Conservation (phyloP, 495 filamentous ascomycete species). For the Podospora bellae-mahoneyi region DNA sequence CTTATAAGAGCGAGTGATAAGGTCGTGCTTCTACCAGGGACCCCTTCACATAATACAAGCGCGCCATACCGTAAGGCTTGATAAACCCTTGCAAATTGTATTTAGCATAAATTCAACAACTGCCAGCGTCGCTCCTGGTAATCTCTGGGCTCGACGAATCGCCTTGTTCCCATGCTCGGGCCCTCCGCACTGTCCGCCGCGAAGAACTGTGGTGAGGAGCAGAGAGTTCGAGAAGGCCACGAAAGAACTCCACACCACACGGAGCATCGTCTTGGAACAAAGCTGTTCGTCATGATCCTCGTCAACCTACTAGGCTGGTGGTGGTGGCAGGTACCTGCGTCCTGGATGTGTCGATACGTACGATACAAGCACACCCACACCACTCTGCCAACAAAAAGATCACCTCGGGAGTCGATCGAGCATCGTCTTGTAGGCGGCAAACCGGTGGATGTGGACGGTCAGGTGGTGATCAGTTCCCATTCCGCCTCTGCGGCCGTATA, state of each 20-base stretch:
- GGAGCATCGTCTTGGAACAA: not conserved
- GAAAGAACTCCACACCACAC: not conserved
- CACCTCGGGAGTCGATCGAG: slow-evolving; percentile 1
- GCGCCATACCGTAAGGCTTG: slow-evolving; percentile 21
- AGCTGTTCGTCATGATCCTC: slow-evolving; percentile 8
- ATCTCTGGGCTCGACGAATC: slow-evolving; percentile 27
- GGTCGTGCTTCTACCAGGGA: slow-evolving; percentile 8
- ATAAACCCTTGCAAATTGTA: slow-evolving; percentile 18
- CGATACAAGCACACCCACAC: not conserved
- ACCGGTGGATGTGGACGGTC: slow-evolving; percentile 2
- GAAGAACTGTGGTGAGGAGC: not conserved
- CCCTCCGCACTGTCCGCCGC: slow-evolving; percentile 16
- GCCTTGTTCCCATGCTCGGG: slow-evolving; percentile 21
- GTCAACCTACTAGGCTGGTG: not conserved
- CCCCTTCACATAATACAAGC: not conserved
- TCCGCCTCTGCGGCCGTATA: slow-evolving; percentile 13
- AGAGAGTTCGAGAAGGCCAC: slow-evolving; percentile 28
- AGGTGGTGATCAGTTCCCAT: slow-evolving; percentile 13
- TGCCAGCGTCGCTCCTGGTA: slow-evolving; percentile 28
- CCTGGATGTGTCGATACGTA: not conserved
- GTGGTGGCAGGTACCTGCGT: slow-evolving; percentile 8
- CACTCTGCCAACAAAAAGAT: not conserved
- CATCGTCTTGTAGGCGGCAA: not conserved
- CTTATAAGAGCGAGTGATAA: slow-evolving; percentile 1
- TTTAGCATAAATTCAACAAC: slow-evolving; percentile 39